phyloP scores from a whole-genome alignment of 192 early-diverging fungal genomes.

The Physocladia obscura region DNA sequence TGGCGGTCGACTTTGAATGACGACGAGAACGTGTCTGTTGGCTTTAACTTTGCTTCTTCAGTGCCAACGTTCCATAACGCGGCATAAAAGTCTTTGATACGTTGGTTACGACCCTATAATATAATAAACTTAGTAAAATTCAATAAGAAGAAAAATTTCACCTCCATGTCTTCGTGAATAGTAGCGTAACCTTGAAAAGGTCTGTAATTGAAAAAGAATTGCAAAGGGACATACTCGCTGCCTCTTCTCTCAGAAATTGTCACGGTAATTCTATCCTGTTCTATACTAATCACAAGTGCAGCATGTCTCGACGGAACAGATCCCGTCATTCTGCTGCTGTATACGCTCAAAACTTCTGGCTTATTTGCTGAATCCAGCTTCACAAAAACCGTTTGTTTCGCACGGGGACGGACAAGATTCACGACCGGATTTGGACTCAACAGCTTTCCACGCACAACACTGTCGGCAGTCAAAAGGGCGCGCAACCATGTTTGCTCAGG shows the following conservation, averaged over 20 bases:
- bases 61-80: slow-evolving; percentile 70
- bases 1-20: slow-evolving; percentile 57
- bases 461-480: slow-evolving; percentile 73
- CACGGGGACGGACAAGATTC: slow-evolving; percentile 43
- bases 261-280: slow-evolving; percentile 49
- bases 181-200: slow-evolving; percentile 75
- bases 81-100: slow-evolving; percentile 84
- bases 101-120: slow-evolving; percentile 68
- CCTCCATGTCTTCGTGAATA: slow-evolving; percentile 84
- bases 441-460: slow-evolving; percentile 73
- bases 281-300: slow-evolving; percentile 42
- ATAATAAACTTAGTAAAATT: slow-evolving; percentile 7
- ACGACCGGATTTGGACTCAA: slow-evolving; percentile 48
- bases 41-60: slow-evolving; percentile 55
- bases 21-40: slow-evolving; percentile 66
- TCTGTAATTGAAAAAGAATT: slow-evolving; percentile 79
- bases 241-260: slow-evolving; percentile 68
- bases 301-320: slow-evolving; percentile 46
- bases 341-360: slow-evolving; percentile 47
- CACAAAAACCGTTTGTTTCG: slow-evolving; percentile 49
- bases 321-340: slow-evolving; percentile 37
- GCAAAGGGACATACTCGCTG: slow-evolving; percentile 67
- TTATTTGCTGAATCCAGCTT: slow-evolving; percentile 38
- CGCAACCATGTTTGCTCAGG: slow-evolving; percentile 76
- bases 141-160: slow-evolving; percentile 11